These are phyloP conservation scores for Ganoderma resinaceum DNA, from an alignment of 1,284 basidiomycete genomes.

Conservation along the genomic window DNA sequence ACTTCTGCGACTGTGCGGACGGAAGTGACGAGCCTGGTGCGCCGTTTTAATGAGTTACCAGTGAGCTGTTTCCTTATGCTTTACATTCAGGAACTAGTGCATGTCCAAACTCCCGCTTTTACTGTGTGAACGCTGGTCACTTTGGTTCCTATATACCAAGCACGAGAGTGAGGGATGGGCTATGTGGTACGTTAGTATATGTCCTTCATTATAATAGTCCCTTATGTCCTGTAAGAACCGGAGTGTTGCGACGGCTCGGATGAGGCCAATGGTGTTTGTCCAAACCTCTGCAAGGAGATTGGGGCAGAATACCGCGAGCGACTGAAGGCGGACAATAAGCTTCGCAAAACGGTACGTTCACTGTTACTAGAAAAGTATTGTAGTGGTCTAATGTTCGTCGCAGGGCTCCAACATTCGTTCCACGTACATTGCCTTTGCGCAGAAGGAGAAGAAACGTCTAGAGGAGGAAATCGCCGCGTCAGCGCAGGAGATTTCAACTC, in stretches of 20 bases:
- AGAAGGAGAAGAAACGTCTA: conserved; percentile 86
- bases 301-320: conserved; percentile 76
- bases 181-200: conserved; percentile 76
- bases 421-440: conserved; percentile 86
- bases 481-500: conserved; percentile 62
- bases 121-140: conserved; percentile 91
- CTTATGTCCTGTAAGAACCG: conserved; percentile 62
- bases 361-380: background rate
- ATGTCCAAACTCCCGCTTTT: conserved; percentile 81
- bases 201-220: background rate
- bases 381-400: conserved; percentile 1
- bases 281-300: conserved; percentile 80
- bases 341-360: conserved; percentile 76
- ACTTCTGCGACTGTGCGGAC: conserved; percentile 94
- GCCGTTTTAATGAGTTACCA: background rate
- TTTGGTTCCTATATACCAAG: conserved; percentile 81
- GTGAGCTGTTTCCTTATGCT: background rate
- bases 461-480: conserved; percentile 65
- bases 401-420: conserved; percentile 92
- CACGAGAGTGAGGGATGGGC: conserved; percentile 92
- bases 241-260: conserved; percentile 99
- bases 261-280: conserved; percentile 82
- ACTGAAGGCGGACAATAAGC: conserved; percentile 75
- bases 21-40: conserved; percentile 93
- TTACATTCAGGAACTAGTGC: conserved; percentile 78